A percentile compares a stretch with the other conserved stretches of the same genome.
phyloP scores from a whole-genome alignment of 768 basidiomycete genomes.

The Termitomyces sp. region DNA sequence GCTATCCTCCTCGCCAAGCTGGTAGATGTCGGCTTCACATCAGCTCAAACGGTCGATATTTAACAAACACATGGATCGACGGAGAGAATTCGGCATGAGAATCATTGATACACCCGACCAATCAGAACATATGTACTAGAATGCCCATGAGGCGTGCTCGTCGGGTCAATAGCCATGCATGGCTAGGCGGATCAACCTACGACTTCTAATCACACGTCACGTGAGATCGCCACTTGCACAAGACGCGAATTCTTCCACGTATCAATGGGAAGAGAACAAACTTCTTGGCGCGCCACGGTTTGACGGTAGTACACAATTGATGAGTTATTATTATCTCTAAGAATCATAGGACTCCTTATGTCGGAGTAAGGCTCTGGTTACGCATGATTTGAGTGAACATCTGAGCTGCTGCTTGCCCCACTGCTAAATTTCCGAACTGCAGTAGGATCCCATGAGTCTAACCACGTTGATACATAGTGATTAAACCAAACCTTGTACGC shows the following conservation, averaged over 20 bases:
- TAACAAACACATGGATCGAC: not conserved
- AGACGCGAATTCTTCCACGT: not conserved
- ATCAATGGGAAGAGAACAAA: not conserved
- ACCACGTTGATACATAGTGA: not conserved
- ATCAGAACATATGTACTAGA: not conserved
- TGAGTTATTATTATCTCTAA: not conserved
- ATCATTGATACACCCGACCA: too few relatives aligned
- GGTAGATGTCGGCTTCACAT: not conserved
- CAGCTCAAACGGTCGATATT: not conserved
- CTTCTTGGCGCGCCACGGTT: not conserved
- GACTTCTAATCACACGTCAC: not conserved
- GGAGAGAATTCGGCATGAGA: too few relatives aligned
- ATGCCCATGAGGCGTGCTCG: not conserved
- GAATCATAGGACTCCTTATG: conserved; percentile 1
- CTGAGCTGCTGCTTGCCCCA: conserved; percentile 38
- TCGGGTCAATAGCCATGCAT: not conserved
- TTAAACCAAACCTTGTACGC: conserved; percentile 31
- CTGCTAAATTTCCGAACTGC: conserved; percentile 27
- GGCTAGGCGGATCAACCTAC: not conserved
- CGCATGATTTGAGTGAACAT: conserved; percentile 40
- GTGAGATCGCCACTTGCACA: not conserved
- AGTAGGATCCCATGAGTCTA: not conserved
- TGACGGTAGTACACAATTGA: not conserved
- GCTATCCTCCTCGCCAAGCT: not conserved
- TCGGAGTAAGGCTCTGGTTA: conserved; percentile 17